These are phyloP conservation scores for Inga oerstediana DNA, from an alignment of 306 rosid species.

Conservation along the genomic window DNA sequence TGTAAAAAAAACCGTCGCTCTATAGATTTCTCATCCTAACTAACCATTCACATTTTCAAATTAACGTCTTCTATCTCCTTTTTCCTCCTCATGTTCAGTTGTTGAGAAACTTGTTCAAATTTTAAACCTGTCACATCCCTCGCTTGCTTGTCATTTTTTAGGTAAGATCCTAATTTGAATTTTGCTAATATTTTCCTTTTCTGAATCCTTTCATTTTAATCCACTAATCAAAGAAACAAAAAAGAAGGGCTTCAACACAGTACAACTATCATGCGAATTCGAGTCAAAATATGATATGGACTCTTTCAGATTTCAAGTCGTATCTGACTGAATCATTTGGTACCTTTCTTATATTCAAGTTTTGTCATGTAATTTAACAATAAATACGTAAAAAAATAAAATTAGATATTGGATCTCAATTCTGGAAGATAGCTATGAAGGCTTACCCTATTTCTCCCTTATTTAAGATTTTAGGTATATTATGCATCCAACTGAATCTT, in stretches of 20 bases:
- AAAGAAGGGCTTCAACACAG: background rate
- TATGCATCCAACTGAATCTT: too few species aligned
- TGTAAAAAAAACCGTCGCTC: background rate
- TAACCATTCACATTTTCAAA: background rate
- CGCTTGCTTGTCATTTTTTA: background rate
- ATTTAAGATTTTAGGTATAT: background rate
- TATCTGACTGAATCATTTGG: background rate
- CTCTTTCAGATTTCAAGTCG: background rate
- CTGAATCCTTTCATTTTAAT: background rate
- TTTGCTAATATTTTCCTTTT: background rate
- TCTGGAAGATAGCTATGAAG: background rate
- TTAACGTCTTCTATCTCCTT: background rate
- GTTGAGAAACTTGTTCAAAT: background rate
- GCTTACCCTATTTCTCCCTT: background rate
- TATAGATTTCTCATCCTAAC: background rate
- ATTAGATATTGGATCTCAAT: background rate
- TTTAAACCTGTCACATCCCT: background rate
- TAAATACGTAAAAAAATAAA: background rate
- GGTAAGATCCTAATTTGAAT: background rate
- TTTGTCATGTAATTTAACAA: background rate
- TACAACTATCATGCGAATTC: background rate
- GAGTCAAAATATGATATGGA: background rate
- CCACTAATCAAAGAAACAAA: background rate
- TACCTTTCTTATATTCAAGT: background rate
- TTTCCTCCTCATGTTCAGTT: background rate